Evolutionary conservation across 2,329 filamentous ascomycete genomes (phyloP).

Genomic region (Pseudogymnoascus sp.): DNA sequence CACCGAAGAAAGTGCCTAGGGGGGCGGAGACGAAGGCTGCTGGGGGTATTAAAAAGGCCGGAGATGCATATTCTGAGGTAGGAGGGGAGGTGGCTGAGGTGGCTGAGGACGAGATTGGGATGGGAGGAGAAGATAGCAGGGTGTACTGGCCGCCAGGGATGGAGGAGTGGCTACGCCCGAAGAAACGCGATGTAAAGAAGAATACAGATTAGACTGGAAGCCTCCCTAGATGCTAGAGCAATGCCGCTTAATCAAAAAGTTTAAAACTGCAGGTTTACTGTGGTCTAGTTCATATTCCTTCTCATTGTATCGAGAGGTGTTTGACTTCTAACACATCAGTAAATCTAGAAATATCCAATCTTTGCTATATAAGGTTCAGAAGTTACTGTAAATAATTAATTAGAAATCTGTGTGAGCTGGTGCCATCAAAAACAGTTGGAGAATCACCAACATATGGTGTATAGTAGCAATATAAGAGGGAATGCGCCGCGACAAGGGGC

Average conservation of each 20-base stretch:
- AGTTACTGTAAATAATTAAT: not conserved
- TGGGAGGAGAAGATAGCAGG: conserved; percentile 74
- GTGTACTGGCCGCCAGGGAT: conserved; percentile 89
- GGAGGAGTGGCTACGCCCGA: conserved; percentile 82
- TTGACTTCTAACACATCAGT: not conserved
- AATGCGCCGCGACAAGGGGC: too few species aligned
- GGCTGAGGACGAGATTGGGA: conserved; percentile 60
- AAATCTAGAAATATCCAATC: not conserved
- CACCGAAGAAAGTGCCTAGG: conserved; percentile 38
- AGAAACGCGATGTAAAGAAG: conserved; percentile 59
- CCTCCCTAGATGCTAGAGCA: not conserved
- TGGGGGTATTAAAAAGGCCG: conserved; percentile 23
- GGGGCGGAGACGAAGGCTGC: conserved; percentile 32
- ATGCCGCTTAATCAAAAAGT: not conserved
- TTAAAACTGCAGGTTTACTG: not conserved
- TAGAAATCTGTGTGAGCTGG: too few species aligned
- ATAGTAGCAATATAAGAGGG: too few species aligned
- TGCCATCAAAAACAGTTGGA: too few species aligned
- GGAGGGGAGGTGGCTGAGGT: conserved; percentile 29
- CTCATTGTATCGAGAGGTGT: not conserved
- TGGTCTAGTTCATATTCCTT: not conserved
- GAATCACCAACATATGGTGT: too few species aligned
- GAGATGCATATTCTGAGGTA: conserved; percentile 14
- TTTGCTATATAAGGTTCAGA: not conserved
- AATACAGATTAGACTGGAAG: conserved; percentile 17